Base-by-base conservation (phyloP, 495 filamentous ascomycete genomes). In the Penicillium ucsense region DNA sequence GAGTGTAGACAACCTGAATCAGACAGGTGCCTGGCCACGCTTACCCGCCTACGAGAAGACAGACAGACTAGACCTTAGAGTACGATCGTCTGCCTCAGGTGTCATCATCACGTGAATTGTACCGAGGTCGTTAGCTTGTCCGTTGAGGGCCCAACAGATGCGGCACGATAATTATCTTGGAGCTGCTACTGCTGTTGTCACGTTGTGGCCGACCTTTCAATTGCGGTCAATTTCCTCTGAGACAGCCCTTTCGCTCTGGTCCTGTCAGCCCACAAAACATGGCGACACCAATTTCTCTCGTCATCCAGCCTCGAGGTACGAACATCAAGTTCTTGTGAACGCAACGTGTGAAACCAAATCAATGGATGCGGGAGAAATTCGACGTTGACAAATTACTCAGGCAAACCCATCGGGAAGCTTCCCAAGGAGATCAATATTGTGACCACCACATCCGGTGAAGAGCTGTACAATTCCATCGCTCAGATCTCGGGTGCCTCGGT, bases 351-450 rank as follows among this genome's bases (percentile, higher is more conserved):
- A 35, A 9, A 28, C 35, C 10, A 38, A 48, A 42, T 49, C 48
- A 32, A 41, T 27, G 11, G 27, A 38, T 35, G 29, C 6, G 8
- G 33, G 29, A 33, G 38, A 35, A 35, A 30, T 33, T 3, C 31
- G 31, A 11, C 7, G 34, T 51, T 56, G 35, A 56, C 30, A 27
- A n/a, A 20, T 1, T 34, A 28, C 3, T 33, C 43, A 78, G 75
- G 75, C 31, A 80, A 82, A 61, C 78, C 82, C 41, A 82, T 92
- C 56, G 79, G 75, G 56, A 80, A 76, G 43, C 82, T 94, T 7
- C 88, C 88, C 3, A 69, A 80, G 48, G 71, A 80, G 44, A 63
- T 89, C 56, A 74, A 77, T 41, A 65, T 91, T 41, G 61, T 79
- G 27, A 62, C 71, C 49, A 71, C 75, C 55, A 79, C 78, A 31